Evolutionary conservation across 768 basidiomycete species (phyloP), one percentile per base, ranked within the genome.

Genomic region (Lentinula boryana): DNA sequence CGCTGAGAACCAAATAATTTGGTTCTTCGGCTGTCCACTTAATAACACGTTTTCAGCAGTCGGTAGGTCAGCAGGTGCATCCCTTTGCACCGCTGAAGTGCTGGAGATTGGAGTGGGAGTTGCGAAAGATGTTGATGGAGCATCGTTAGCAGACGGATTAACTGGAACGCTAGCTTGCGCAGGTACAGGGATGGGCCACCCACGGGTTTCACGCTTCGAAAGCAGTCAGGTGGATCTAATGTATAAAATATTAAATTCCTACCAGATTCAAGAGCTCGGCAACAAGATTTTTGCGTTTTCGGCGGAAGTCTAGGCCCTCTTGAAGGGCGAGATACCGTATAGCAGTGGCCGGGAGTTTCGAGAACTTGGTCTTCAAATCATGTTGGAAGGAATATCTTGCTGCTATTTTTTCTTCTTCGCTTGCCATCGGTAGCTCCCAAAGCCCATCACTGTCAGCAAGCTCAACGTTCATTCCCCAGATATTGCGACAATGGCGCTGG

Each of bases 391-490:
- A 10, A 13, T 48, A 4, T 32, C 18, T 15, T 15, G 27, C 58
- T 7, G n/a, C 5, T 4, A n/a, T 13, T 16, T 50, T 49, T 7
- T 38, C 32, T 16, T 59, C 48, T 10, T 59, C 58, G 4, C 6
- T 59, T 35, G 58, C 48, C 4, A 16, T 12, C 21, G 23, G 6
- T 2, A 36, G 7, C 18, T 59, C 58, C 58, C 58, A 51, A 9
- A 32, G n/a, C 4, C 66, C 68, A 38, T 64, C 58, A 8, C 69
- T 66, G 58, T 68, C 69, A 1, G 56, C 53, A 18, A 63, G 51
- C 3, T 56, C 49, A 21, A 65, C 63, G 56, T 65, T 60, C 69
- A 71, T 70, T 7, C 69, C 67, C 57, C 69, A 65, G 40, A 73
- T 65, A 0, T 56, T 9, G 8, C 62, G 55, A 51, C 63, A 63